A percentile compares a stretch with the other conserved stretches of the same genome.
These are phyloP conservation scores for Apiosordaria backusii DNA, from an alignment of 495 filamentous ascomycete species.

Conservation along the genomic window DNA sequence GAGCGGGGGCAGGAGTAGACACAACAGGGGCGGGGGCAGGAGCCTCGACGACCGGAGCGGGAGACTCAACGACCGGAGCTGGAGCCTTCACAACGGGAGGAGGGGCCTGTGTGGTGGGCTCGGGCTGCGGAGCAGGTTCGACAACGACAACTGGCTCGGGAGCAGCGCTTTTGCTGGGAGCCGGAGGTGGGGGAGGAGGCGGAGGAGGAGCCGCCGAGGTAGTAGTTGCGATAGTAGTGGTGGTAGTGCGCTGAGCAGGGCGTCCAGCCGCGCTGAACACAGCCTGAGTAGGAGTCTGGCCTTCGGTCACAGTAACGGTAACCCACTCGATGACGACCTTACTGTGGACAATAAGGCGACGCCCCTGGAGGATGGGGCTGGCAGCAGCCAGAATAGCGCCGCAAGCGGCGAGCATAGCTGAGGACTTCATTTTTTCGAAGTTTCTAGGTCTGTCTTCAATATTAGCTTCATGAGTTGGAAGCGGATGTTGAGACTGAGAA, in stretches of 20 bases:
- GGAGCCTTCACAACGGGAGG: slow-evolving; percentile 6
- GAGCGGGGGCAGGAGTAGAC: slow-evolving; percentile 15
- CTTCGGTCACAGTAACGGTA: slow-evolving; percentile 57
- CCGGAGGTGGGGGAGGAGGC: slow-evolving; percentile 19
- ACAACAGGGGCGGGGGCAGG: slow-evolving; percentile 19
- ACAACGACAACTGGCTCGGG: slow-evolving; percentile 11
- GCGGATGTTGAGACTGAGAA: not conserved
- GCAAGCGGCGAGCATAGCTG: slow-evolving; percentile 57
- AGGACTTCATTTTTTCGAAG: slow-evolving; percentile 62
- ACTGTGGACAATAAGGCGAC: slow-evolving; percentile 54
- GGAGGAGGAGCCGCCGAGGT: slow-evolving; percentile 4
- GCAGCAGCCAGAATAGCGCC: slow-evolving; percentile 60
- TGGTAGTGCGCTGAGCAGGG: slow-evolving; percentile 21
- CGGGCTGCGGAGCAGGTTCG: slow-evolving; percentile 9
- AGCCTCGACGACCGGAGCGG: slow-evolving; percentile 7
- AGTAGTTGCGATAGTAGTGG: slow-evolving; percentile 13
- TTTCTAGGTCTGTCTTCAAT: not conserved
- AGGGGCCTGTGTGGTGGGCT: slow-evolving; percentile 13
- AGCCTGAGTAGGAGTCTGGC: slow-evolving; percentile 14
- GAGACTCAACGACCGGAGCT: slow-evolving; percentile 9
- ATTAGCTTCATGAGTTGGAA: not conserved
- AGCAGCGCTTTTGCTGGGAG: slow-evolving; percentile 14
- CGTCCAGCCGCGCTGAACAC: slow-evolving; percentile 10
- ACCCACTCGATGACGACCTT: slow-evolving; percentile 57
- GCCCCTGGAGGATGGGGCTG: slow-evolving; percentile 56